Evolutionary conservation across 1,284 basidiomycete species (phyloP), one percentile per base, ranked within the genome.

Genomic region (Ceratobasidium sp.): DNA sequence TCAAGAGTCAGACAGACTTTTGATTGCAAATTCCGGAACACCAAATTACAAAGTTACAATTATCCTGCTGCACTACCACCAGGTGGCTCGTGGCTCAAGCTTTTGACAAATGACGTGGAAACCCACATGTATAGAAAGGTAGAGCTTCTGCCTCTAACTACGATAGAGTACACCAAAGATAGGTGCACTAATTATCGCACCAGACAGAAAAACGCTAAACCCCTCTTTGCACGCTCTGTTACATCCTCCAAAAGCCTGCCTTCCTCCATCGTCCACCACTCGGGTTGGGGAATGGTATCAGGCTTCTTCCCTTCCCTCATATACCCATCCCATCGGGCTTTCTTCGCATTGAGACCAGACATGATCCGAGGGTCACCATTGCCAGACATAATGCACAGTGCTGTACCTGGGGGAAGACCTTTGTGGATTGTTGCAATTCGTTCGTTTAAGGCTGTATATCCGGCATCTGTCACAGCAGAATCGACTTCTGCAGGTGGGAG

Each of bases 331-430:
- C 95, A 97, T 23, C 89, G 87, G 3, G 85, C 84, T 83, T 95
- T 93, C 75, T 91, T 88, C 2, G 88, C 88, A 78, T 91, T 91
- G 27, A 97, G 86, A 33, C 87, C 83, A 0, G 92, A 86, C 93
- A 96, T 96, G 0, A 84, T 86, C 0, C 94, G 89, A 0, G 96
- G 96, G 82, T 97, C 94, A 0, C 91, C 90, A 82, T 97, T 95
- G 0, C 96, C 96, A 0, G 93, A 94, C 82, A 97, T 91, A 62
- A 98, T 86, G 57, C 97, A 86, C 14, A 98, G 83, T 0, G 95
- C 95, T 0, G 95, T 94, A 35, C 92, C 90, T 7, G 90, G 83
- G 0, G 95, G 95, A 0, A 98, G 88, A 0, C 90, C 84, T 0
- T 88, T 86, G 82, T 96, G 91, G 0, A 98, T 85, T 3, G 85